These are phyloP conservation scores for Mortierella polycephala DNA, from an alignment of 371 early-diverging fungal genomes.

Conservation along the genomic window DNA sequence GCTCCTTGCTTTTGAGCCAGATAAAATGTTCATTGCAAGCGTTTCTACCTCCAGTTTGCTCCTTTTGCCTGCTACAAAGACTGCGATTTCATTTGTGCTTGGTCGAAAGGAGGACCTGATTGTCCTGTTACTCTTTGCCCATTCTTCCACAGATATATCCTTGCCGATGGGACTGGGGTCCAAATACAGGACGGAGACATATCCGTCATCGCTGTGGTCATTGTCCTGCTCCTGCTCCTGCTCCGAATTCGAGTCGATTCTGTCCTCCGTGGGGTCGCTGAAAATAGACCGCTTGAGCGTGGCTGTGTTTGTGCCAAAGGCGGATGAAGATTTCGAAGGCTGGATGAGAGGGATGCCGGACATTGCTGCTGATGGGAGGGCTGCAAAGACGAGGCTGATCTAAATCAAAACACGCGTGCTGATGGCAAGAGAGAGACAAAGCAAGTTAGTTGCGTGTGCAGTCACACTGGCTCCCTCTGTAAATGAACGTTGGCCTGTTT, in stretches of 20 bases:
- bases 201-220: conserved; percentile 15
- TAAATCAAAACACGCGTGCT: too few species aligned
- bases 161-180: conserved; percentile 45
- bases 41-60: conserved; percentile 45
- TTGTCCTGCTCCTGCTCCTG: conserved; percentile 13
- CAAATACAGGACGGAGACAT: conserved; percentile 19
- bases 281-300: conserved; percentile 28
- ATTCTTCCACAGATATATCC: conserved; percentile 20
- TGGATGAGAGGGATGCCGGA: conserved; percentile 39
- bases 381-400: too few species aligned
- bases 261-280: conserved; percentile 35
- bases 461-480: too few species aligned
- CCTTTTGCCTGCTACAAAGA: conserved; percentile 51
- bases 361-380: conserved; percentile 10
- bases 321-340: conserved; percentile 26
- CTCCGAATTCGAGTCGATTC: conserved; percentile 6
- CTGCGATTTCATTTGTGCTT: conserved; percentile 50
- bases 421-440: too few species aligned
- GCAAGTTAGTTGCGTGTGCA: too few species aligned
- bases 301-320: conserved; percentile 11
- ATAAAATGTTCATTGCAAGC: neutral
- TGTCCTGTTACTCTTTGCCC: conserved; percentile 40
- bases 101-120: conserved; percentile 39
- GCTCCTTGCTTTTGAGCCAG: too few species aligned
- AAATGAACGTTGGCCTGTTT: too few species aligned